Conservation (phyloP, 352 stramenopile species). For the Globisporangium irregulare region DNA sequence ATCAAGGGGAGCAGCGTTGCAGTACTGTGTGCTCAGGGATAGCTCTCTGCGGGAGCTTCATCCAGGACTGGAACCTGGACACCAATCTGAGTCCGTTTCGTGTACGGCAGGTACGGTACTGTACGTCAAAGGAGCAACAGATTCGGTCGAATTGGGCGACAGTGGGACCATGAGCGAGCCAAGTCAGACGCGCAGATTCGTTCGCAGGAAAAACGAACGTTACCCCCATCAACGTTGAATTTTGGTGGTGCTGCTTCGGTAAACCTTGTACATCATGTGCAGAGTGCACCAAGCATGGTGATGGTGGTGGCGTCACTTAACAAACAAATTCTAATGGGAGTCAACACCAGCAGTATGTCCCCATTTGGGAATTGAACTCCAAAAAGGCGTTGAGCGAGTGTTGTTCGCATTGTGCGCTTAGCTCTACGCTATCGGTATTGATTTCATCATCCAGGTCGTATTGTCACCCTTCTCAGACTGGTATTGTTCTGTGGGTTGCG, state of each 20-base stretch:
- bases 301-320: too few relatives aligned
- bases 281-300: too few relatives aligned
- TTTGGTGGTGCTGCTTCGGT: not conserved
- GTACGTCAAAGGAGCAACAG: not conserved
- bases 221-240: not conserved
- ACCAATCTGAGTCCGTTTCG: not conserved
- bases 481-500: not conserved
- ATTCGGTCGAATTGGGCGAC: not conserved
- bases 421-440: not conserved
- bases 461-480: not conserved
- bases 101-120: not conserved
- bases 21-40: not conserved
- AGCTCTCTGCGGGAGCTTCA: not conserved
- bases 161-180: slow-evolving; percentile 5
- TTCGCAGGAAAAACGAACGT: not conserved
- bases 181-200: slow-evolving; percentile 7
- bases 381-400: not conserved
- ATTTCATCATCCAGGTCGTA: not conserved
- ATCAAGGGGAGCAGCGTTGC: not conserved
- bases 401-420: not conserved
- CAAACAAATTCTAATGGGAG: not conserved
- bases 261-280: too few relatives aligned
- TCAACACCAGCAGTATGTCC: not conserved
- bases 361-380: not conserved
- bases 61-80: not conserved